These are phyloP conservation scores for Alternaria incomplexa DNA, from an alignment of 2,329 filamentous ascomycete species.

Conservation along the genomic window DNA sequence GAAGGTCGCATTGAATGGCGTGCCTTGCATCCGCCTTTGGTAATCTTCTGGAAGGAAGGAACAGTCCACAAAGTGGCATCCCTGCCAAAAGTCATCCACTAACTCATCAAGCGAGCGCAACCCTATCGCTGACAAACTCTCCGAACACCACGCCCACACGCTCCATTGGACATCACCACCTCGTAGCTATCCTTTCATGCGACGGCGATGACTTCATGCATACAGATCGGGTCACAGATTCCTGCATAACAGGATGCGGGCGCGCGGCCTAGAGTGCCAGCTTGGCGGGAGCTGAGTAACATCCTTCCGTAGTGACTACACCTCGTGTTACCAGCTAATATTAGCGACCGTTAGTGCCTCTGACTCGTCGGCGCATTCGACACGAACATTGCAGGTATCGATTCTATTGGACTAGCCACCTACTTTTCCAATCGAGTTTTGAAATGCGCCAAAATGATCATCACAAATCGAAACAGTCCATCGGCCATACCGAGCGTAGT, in stretches of 20 bases:
- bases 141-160: conserved; percentile 16
- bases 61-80: conserved; percentile 6
- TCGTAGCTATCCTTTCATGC: conserved; percentile 3
- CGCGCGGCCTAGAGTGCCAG: conserved; percentile 20
- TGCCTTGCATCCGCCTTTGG: conserved; percentile 17
- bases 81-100: conserved; percentile 21
- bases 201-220: conserved; percentile 34
- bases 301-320: conserved; percentile 19
- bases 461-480: conserved; percentile 1
- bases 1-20: conserved; percentile 2
- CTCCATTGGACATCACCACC: conserved; percentile 28
- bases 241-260: conserved; percentile 12
- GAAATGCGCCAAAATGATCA: conserved; percentile 17
- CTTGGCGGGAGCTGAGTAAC: conserved; percentile 43
- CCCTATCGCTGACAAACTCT: conserved; percentile 38
- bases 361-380: conserved; percentile 26
- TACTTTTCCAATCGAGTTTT: conserved; percentile 13
- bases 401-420: conserved; percentile 9
- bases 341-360: conserved; percentile 29
- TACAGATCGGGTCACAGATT: conserved; percentile 16
- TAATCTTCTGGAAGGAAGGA: conserved; percentile 32
- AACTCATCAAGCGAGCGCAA: conserved; percentile 29
- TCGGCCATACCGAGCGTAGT: conserved; percentile 8
- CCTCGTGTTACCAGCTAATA: conserved; percentile 43
- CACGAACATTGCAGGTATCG: conserved; percentile 19